Base-by-base conservation (phyloP, 345 rosid genomes). In the Nasturtium officinale region DNA sequence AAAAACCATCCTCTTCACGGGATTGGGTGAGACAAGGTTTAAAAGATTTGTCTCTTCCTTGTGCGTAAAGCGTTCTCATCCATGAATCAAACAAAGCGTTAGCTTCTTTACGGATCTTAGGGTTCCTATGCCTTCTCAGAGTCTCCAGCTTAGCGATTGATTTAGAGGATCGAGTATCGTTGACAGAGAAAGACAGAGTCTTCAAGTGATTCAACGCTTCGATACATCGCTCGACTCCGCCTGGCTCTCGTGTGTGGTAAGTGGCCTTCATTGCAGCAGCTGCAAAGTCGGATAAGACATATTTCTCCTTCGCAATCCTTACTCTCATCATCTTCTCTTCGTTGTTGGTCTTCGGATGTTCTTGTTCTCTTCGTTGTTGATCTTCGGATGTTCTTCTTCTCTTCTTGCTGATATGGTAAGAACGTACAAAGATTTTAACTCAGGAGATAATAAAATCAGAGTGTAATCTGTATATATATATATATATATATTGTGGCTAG, bases 31-130 rank as follows among this genome's bases (percentile, higher is more conserved):
- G 40, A 60, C 20, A 2, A 30, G 40, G 3, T 5, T 13, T 9
- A 21, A 1, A 32, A 15, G 76, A 30, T 1, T 43, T n/a, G 64
- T 54, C 48, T 65, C 8, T 21, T 54, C 71, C 48, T 7, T 56
- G 42, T 4, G 65, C 11, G 50, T 64, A 45, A 21, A 73, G 55
- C 2, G 30, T 55, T 5, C 3, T 73, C 16, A 17, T 25, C 77
- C 64, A 73, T 10, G 71, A 73, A 47, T 26, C 4, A 65, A 73
- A 46, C 65, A 73, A 55, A 26, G 30, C 32, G 26, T 64, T 65
- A 12, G 71, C 23, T 45, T 23, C 71, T 13, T 33, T 4, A 2
- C 77, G 65, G 21, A 73, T 73, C 15, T 13, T 46, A 46, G 71
- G 65, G 71, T 25, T 55, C 7, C 71, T 26, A 33, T 73, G 77